Evolutionary conservation across 192 early-diverging fungal genomes (phyloP), one percentile per base, ranked within the genome.

Genomic region (Coemansia umbellata): DNA sequence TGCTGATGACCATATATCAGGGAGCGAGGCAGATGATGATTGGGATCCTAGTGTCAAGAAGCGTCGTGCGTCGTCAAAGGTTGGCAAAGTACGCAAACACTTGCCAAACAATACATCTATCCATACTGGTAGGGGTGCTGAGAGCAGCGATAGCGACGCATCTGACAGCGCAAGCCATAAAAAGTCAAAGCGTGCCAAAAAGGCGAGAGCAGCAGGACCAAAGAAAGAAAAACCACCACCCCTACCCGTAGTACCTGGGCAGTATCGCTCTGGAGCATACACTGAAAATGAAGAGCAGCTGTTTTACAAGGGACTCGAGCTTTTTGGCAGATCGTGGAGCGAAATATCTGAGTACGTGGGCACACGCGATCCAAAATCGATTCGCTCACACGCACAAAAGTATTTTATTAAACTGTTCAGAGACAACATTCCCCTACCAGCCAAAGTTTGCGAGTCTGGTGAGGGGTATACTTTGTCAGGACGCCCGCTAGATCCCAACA

Each of bases 391-490:
- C 59, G 91, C 91, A 31, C 91, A 93, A 76, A 93, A 93, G 63
- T 86, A 92, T 62, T 91, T 95, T 55, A 93, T 93, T 68, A 91
- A 91, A 62, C 69, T 95, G 60, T 95, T 81, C 65, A 66, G 92
- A 24, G 93, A 91, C 54, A 83, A 73, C 17, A 61, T 88, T 36
- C 88, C 88, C 30, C 67, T 95, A 37, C 93, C 93, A n/a, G 78
- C 67, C 45, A 94, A 90, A 71, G 89, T 93, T 40, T 28, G 59
- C 30, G 79, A 81, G 52, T 75, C 81, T 2, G 89, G 89, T n/a
- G 79, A 68, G 10, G 89, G 89, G 1, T 89, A 90, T 69, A 91
- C 89, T 5, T 58, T 91, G 0, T 89, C 87, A 6, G 93, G 93
- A 15, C 84, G 86, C 17, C 85, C 88, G n/a, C 75, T 95, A 57